Evolutionary conservation across 176 grass and related monocot species (phyloP).

Genomic region (Secale cereale): DNA sequence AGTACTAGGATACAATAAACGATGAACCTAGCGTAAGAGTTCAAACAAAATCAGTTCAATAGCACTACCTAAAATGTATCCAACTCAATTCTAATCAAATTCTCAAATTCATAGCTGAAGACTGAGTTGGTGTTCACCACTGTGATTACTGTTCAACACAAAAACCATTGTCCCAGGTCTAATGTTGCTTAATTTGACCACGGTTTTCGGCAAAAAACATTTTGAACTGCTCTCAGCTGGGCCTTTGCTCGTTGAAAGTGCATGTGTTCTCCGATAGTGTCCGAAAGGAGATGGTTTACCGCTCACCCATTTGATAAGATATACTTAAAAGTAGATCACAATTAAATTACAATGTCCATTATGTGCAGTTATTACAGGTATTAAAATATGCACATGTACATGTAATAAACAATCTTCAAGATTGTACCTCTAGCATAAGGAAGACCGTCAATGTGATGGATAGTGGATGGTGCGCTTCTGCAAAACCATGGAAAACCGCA

Average conservation of each 20-base stretch:
- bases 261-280: too few species aligned
- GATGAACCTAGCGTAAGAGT: not conserved
- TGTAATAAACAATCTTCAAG: conserved; percentile 10
- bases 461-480: conserved; percentile 34
- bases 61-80: conserved; percentile 15
- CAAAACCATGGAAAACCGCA: conserved; percentile 27
- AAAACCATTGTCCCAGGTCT: too few species aligned
- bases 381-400: conserved; percentile 15
- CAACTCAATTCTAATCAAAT: not conserved
- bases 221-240: too few species aligned
- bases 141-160: too few species aligned
- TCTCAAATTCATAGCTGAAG: not conserved
- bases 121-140: too few species aligned
- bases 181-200: too few species aligned
- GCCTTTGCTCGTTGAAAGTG: too few species aligned
- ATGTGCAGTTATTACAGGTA: not conserved
- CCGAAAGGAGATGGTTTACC: too few species aligned
- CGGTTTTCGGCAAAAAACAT: too few species aligned
- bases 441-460: conserved; percentile 21
- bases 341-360: not conserved
- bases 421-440: conserved; percentile 57
- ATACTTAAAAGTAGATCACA: not conserved
- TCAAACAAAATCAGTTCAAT: not conserved
- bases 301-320: not conserved
- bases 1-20: not conserved